Evolutionary conservation across 2,329 filamentous ascomycete genomes (phyloP).

Genomic region (Penicillium polonicum): DNA sequence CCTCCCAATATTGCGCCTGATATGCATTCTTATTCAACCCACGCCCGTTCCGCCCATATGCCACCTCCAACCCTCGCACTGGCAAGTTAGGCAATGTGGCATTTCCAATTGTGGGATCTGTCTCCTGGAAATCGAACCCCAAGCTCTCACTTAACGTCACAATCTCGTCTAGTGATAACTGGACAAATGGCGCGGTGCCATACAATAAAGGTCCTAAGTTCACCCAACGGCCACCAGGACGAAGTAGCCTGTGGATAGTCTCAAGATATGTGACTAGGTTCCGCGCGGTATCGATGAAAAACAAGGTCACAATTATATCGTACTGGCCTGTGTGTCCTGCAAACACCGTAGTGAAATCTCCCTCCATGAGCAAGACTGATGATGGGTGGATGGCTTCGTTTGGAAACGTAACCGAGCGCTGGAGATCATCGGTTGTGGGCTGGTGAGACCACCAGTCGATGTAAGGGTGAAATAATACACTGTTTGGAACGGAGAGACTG

Average conservation of each 20-base stretch:
- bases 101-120: slow-evolving; percentile 42
- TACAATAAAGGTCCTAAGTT: slow-evolving; percentile 59
- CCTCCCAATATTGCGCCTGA: slow-evolving; percentile 57
- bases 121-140: slow-evolving; percentile 54
- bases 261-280: slow-evolving; percentile 58
- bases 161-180: slow-evolving; percentile 57
- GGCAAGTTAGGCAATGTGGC: slow-evolving; percentile 44
- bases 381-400: slow-evolving; percentile 38
- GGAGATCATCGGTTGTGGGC: slow-evolving; percentile 48
- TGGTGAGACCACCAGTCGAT: slow-evolving; percentile 60
- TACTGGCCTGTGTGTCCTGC: slow-evolving; percentile 30
- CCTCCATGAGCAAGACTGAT: slow-evolving; percentile 48
- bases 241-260: slow-evolving; percentile 51
- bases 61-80: slow-evolving; percentile 50
- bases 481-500: slow-evolving; percentile 21
- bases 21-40: slow-evolving; percentile 56
- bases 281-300: slow-evolving; percentile 62
- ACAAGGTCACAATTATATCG: slow-evolving; percentile 56
- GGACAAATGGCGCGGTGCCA: slow-evolving; percentile 55
- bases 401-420: slow-evolving; percentile 49
- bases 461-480: slow-evolving; percentile 49
- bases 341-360: slow-evolving; percentile 54
- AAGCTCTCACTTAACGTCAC: slow-evolving; percentile 49
- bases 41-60: slow-evolving; percentile 54
- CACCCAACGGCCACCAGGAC: slow-evolving; percentile 53